Base-by-base conservation (phyloP, 1,284 basidiomycete species). In the Trametes versicolor region DNA sequence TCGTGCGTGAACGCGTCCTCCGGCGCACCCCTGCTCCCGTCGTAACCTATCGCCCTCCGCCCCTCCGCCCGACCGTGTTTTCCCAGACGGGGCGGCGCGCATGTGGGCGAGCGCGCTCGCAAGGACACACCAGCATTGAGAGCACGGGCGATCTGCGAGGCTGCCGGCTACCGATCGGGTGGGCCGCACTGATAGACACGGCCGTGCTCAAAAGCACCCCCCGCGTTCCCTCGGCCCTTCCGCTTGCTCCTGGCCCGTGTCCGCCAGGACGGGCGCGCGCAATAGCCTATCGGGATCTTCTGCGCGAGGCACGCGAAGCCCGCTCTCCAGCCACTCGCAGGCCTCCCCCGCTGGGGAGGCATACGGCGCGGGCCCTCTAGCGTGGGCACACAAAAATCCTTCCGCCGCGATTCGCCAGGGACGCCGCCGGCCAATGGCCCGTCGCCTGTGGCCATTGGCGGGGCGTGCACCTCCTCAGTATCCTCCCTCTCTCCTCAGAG, bases 161-260 rank as follows among this genome's bases (percentile, higher is more conserved):
- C 39, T 32, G 50, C 61, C 63, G 56, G 51, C 36, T 65, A 63
- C 69, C 69, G 66, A 70, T 70, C 66, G 69, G 32, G 66, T 63
- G 69, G 69, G 62, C 50, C 62, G 61, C 57, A 56, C 49, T 70
- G 68, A 70, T 70, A 70, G 68, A 70, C 68, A 70, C 68, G 68
- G 68, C 48, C 66, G 68, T 64, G 68, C 64, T 67, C 68, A 67
- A 67, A 70, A 64, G 51, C 68, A 70, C 62, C 60, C 62, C 60
- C 48, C 63, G 57, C 58, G 53, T 70, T 70, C 68, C 68, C 68
- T 64, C 68, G 68, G 66, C 51, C 63, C 41, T 58, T 62, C 68
- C 68, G 68, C 68, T 67, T 60, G 54, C 57, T 60, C 58, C 50
- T 66, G 59, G 59, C 29, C 69, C 69, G 65, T 64, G 62, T 56